phyloP scores from a whole-genome alignment of 2,329 filamentous ascomycete genomes.

The Xylogone sp. region DNA sequence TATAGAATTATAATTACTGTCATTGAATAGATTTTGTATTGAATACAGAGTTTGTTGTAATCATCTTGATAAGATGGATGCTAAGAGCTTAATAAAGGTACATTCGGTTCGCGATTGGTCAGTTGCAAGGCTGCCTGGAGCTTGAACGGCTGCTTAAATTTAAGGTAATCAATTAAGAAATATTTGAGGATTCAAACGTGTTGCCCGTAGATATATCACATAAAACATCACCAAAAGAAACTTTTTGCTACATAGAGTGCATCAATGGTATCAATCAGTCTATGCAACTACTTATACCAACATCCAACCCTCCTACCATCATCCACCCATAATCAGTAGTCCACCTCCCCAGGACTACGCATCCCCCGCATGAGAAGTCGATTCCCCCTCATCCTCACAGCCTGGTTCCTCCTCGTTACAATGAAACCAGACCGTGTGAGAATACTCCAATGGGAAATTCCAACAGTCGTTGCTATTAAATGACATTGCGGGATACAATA shows the following conservation, averaged over 20 bases:
- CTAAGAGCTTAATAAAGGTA: no score
- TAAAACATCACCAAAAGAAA: background rate
- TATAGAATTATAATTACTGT: background rate
- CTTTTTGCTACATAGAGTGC: background rate
- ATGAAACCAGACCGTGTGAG: background rate
- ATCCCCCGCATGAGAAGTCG: background rate
- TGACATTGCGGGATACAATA: constrained; percentile 1
- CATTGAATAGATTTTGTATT: no score
- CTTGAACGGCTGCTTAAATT: no score
- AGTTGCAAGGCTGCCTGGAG: background rate
- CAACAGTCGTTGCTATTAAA: constrained; percentile 18
- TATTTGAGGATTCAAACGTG: no score
- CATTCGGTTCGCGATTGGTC: background rate
- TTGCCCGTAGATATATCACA: no score
- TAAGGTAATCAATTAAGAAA: no score
- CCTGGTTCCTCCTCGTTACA: background rate
- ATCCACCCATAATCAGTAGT: background rate
- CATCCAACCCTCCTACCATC: background rate
- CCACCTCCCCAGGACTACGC: background rate
- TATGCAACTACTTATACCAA: background rate
- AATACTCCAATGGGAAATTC: background rate
- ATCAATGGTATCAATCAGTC: background rate
- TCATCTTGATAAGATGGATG: no score
- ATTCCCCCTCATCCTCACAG: background rate
- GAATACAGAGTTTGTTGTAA: no score